Evolutionary conservation across 345 rosid species (phyloP).

Genomic region (Geranium brycei): DNA sequence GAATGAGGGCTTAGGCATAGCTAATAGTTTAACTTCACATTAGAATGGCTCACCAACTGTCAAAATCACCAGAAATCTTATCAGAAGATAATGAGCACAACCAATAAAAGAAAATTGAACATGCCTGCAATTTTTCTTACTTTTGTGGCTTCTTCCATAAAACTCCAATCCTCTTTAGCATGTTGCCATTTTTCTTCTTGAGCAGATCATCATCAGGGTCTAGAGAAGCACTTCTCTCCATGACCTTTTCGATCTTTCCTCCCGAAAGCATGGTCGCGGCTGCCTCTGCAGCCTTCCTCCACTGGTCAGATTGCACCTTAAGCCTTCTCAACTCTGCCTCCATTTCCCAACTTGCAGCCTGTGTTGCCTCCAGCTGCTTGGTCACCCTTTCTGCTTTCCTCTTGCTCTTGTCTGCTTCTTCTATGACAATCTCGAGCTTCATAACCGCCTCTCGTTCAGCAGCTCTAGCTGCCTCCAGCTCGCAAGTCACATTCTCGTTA

Average conservation of each 20-base stretch:
- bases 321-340: conserved; percentile 72
- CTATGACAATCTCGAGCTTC: conserved; percentile 66
- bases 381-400: conserved; percentile 47
- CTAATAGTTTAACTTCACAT: neutral
- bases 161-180: conserved; percentile 90
- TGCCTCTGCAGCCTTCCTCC: conserved; percentile 98
- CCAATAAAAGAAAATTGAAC: neutral
- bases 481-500: conserved; percentile 16
- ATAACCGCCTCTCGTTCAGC: conserved; percentile 45
- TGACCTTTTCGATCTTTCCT: conserved; percentile 58
- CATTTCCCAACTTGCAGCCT: conserved; percentile 51
- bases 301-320: conserved; percentile 94
- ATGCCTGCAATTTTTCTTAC: conserved; percentile 8
- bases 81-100: neutral
- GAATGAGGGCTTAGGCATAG: neutral
- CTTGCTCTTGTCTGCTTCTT: conserved; percentile 72
- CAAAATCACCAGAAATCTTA: neutral
- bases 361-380: conserved; percentile 78
- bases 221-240: conserved; percentile 52
- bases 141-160: conserved; percentile 95
- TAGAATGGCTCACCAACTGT: neutral
- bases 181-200: conserved; percentile 88
- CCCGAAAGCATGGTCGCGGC: conserved; percentile 83
- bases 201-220: conserved; percentile 59
- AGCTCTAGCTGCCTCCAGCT: conserved; percentile 30